phyloP scores from a whole-genome alignment of 75 land plant species.

The Pinus taeda region DNA sequence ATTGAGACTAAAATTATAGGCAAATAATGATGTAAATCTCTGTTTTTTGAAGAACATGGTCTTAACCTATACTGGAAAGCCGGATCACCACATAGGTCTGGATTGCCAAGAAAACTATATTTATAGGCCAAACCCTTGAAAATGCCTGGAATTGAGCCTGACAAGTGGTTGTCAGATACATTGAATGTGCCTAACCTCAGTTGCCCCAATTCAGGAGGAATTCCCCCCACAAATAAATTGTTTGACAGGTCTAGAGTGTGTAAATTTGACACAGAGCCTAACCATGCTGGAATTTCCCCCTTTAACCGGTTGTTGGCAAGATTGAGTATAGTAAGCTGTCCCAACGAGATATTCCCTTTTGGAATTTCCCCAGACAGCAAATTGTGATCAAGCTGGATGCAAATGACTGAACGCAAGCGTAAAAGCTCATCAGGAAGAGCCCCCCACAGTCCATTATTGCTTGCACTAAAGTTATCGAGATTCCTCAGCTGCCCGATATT shows the following conservation, averaged over 20 bases:
- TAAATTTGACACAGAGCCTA: constrained; percentile 13
- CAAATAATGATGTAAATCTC: background rate
- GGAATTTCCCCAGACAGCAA: constrained; percentile 23
- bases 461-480: background rate
- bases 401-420: background rate
- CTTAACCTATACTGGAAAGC: background rate
- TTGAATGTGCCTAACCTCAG: background rate
- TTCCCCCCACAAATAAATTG: constrained; percentile 53
- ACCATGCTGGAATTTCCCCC: constrained; percentile 27
- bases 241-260: constrained; percentile 57
- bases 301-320: constrained; percentile 27
- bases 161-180: background rate
- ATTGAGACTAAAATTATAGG: background rate
- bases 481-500: constrained; percentile 17
- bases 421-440: constrained; percentile 13
- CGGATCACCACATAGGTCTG: background rate
- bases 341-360: constrained; percentile 5
- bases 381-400: constrained; percentile 25
- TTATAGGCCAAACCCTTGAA: background rate
- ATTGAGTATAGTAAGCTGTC: constrained; percentile 10
- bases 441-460: constrained; percentile 24
- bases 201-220: constrained; percentile 27
- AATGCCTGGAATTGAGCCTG: background rate
- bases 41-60: background rate
- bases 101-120: too few relatives aligned